Evolutionary conservation across 1,139 yeast genomes (phyloP).

Genomic region (Pichia inconspicua): DNA sequence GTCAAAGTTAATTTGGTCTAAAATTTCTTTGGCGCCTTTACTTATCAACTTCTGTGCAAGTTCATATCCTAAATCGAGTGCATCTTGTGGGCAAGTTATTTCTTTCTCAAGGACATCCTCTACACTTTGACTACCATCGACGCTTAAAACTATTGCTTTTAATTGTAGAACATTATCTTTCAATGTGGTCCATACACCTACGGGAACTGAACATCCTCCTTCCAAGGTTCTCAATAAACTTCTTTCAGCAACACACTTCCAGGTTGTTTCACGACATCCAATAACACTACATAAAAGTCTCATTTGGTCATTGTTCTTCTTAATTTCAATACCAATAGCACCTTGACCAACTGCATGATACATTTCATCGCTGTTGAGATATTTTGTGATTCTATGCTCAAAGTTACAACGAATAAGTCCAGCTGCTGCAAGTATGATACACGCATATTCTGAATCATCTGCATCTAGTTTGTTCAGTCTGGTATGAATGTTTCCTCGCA

Average conservation of each 20-base stretch:
- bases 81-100: constrained; percentile 44
- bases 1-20: constrained; percentile 73
- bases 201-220: constrained; percentile 97
- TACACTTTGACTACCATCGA: constrained; percentile 69
- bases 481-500: constrained; percentile 84
- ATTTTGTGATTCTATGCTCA: constrained; percentile 59
- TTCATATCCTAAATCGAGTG: constrained; percentile 60
- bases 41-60: constrained; percentile 63
- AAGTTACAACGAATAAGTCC: constrained; percentile 73
- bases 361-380: constrained; percentile 75
- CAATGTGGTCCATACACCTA: constrained; percentile 63
- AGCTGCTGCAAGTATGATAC: constrained; percentile 87
- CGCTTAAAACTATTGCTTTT: constrained; percentile 72
- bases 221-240: constrained; percentile 79
- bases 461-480: constrained; percentile 73
- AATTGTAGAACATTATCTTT: constrained; percentile 41
- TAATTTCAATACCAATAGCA: constrained; percentile 86
- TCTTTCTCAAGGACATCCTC: constrained; percentile 38
- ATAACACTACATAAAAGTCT: constrained; percentile 53
- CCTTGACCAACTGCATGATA: constrained; percentile 98
- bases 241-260: constrained; percentile 86
- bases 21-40: constrained; percentile 75
- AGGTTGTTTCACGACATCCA: constrained; percentile 59
- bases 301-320: constrained; percentile 56
- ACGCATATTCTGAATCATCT: constrained; percentile 55